These are phyloP conservation scores for Niveomyces coronatus DNA, from an alignment of 2,329 filamentous ascomycete genomes.

Conservation along the genomic window DNA sequence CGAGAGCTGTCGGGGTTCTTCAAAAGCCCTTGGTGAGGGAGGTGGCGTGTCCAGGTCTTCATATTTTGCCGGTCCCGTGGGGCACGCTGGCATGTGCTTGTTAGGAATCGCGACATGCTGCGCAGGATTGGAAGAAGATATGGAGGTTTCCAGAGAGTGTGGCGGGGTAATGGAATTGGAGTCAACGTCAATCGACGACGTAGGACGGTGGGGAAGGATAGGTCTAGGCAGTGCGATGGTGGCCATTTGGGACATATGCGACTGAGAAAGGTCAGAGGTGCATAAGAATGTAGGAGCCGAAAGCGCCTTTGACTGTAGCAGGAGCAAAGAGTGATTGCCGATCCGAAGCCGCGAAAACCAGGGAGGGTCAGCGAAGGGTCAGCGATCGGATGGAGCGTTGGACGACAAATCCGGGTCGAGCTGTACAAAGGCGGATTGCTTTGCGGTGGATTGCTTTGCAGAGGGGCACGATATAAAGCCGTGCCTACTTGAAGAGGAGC, in stretches of 20 bases:
- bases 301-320: background rate
- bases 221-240: constrained; percentile 44
- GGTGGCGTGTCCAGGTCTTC: constrained; percentile 50
- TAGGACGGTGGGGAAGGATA: constrained; percentile 33
- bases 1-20: constrained; percentile 50
- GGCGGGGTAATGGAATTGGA: constrained; percentile 26
- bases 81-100: constrained; percentile 82
- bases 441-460: no score
- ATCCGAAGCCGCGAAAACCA: no score
- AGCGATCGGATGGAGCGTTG: no score
- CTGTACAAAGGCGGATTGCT: no score
- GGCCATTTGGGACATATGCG: constrained; percentile 30
- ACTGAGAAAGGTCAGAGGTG: background rate
- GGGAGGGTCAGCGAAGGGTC: no score
- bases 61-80: constrained; percentile 57
- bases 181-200: constrained; percentile 26
- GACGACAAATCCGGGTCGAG: no score
- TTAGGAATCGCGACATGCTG: constrained; percentile 52
- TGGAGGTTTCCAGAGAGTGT: constrained; percentile 27
- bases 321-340: background rate
- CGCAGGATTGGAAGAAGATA: constrained; percentile 13
- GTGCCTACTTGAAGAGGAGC: no score
- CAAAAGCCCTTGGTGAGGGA: constrained; percentile 51
- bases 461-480: no score
- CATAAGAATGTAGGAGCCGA: background rate